Evolutionary conservation across 352 stramenopile genomes (phyloP).

Genomic region (Hyaloperonospora brassicae): DNA sequence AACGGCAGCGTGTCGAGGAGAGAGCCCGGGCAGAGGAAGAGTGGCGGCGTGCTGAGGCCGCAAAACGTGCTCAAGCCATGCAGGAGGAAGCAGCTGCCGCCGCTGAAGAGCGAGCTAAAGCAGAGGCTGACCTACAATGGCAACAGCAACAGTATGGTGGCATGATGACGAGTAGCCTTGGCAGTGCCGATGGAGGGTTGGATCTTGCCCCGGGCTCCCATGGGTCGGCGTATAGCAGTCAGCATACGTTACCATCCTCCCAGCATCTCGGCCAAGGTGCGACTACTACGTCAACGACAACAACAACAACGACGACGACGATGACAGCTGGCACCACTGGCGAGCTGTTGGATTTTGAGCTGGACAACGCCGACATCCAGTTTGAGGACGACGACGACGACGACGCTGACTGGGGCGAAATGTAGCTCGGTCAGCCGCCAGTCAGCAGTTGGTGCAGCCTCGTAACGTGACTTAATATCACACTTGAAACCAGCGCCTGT

Average conservation of each 20-base stretch:
- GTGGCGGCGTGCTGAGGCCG: conserved; percentile 16
- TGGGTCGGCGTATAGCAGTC: conserved; percentile 30
- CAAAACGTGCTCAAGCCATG: conserved; percentile 24
- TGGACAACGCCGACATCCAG: conserved; percentile 64
- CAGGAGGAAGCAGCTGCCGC: conserved; percentile 21
- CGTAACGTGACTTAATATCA: no score
- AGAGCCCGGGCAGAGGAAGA: conserved; percentile 26
- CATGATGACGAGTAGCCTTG: conserved; percentile 25
- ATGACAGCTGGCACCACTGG: conserved; percentile 31
- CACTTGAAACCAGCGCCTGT: no score
- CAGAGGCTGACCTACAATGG: conserved; percentile 22
- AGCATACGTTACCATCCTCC: conserved; percentile 23
- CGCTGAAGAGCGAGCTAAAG: conserved; percentile 24
- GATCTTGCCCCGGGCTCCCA: conserved; percentile 21
- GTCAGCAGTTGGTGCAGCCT: neutral
- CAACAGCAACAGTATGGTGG: conserved; percentile 19
- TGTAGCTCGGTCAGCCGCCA: conserved; percentile 29
- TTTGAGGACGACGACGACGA: conserved; percentile 80
- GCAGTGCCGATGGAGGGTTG: conserved; percentile 17
- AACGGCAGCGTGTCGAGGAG: conserved; percentile 10
- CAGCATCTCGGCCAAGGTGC: conserved; percentile 14
- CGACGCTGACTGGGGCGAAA: conserved; percentile 77
- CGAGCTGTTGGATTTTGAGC: conserved; percentile 68
- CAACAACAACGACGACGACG: conserved; percentile 20
- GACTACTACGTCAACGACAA: conserved; percentile 20